Evolutionary conservation across 352 stramenopile species (phyloP), one percentile per base, ranked within the genome.

Genomic region (Peronospora farinosa): DNA sequence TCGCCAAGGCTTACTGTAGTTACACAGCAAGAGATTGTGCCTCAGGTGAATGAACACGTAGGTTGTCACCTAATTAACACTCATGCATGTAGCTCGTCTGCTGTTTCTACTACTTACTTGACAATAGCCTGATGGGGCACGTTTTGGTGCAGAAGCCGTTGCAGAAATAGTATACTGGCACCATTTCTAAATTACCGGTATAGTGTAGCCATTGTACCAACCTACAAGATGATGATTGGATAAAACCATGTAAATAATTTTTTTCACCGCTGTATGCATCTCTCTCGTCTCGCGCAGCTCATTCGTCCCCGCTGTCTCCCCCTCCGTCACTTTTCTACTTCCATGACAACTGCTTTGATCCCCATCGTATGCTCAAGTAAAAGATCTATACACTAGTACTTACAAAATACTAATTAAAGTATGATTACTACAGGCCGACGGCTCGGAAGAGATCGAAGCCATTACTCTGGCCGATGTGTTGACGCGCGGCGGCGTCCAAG

Each of bases 1-100:
- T 31, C 76, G 97, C 49, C 96, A 99, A 73, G 96, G 96, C 7
- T 71, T 99, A 33, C 69, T 99, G 41, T 98, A 83, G 51, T 28
- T 42, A n/a, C n/a, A 10, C 5, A 15, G 33, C 48, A 23, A 40
- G 31, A 27, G 30, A 13, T 28, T 36, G 40, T 28, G 23, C 11
- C 16, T 28, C 37, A 21, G 51, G 31, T 25, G 21, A 39, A 30
- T 11, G 21, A 51, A 44, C 46, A 50, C 44, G 41, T 54, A 59
- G 42, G 7, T 40, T 40, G 10, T 42, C 37, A 42, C 7, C 17
- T 27, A 27, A 27, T 27, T 5, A 27, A 27, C 0, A 7, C 23
- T 27, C 23, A 5, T 7, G 3, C 23, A 27, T 27, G 23, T 27
- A 27, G 23, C 23, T 21, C 19, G 19, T 21, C n/a, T n/a, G n/a